Percentiles rank a stretch among this genome's conserved stretches.
Conservation (phyloP, 164 flowering plant genomes). For the Macadamia tetraphylla region DNA sequence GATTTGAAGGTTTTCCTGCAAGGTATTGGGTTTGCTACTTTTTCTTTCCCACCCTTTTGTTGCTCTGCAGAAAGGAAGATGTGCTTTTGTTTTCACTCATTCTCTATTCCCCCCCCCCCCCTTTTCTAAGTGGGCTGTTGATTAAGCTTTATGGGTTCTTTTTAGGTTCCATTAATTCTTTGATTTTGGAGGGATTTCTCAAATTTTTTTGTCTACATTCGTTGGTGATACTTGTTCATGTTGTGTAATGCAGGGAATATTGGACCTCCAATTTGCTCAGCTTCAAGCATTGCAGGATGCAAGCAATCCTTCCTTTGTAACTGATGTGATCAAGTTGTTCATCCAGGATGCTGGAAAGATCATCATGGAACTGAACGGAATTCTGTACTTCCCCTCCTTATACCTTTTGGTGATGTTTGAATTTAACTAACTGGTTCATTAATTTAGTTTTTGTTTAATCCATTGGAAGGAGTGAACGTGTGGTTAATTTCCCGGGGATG, state of each 20-base stretch:
- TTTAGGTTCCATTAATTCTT: too few relatives aligned
- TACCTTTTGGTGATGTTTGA: background rate
- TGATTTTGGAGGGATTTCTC: background rate
- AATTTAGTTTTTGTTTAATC: background rate
- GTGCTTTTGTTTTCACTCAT: too few relatives aligned
- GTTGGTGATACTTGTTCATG: background rate
- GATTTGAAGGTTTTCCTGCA: too few relatives aligned
- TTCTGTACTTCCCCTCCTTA: slow-evolving; percentile 14
- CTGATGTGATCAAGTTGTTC: slow-evolving; percentile 23
- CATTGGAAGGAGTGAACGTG: slow-evolving; percentile 16
- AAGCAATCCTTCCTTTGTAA: slow-evolving; percentile 23
- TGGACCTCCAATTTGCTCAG: slow-evolving; percentile 24
- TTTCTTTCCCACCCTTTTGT: too few relatives aligned
- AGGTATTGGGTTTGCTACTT: too few relatives aligned
- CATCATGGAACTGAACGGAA: slow-evolving; percentile 15
- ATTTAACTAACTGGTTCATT: background rate
- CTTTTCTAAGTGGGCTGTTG: too few relatives aligned
- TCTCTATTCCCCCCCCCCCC: too few relatives aligned
- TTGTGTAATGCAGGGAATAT: slow-evolving; percentile 13
- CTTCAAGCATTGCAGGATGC: slow-evolving; percentile 25
- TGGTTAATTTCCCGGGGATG: slow-evolving; percentile 19
- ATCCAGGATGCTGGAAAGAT: slow-evolving; percentile 18
- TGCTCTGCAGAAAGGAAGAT: too few relatives aligned
- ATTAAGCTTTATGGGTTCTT: too few relatives aligned
- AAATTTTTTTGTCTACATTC: background rate